phyloP scores from a whole-genome alignment of 805 yeast genomes.

The Ogataea glucozyma region DNA sequence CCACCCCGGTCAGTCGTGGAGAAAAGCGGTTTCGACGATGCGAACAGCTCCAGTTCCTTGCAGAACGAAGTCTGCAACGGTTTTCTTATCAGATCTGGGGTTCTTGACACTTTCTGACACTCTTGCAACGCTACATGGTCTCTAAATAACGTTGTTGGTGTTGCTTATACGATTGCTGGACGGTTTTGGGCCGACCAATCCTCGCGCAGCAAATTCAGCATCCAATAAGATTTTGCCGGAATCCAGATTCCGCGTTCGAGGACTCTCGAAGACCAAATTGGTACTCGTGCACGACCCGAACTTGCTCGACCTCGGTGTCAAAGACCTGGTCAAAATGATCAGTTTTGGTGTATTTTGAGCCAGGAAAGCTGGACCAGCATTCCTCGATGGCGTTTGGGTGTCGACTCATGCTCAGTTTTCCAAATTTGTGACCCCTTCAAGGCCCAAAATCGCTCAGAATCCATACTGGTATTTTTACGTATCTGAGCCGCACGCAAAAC shows the following conservation, averaged over 20 bases:
- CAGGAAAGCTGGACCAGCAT: not conserved
- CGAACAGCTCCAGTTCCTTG: slow-evolving; percentile 9
- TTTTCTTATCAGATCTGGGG: slow-evolving; percentile 8
- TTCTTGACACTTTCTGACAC: slow-evolving; percentile 1
- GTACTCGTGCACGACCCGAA: not conserved
- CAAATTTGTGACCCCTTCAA: not conserved
- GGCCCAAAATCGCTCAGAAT: not conserved
- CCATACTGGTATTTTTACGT: not conserved
- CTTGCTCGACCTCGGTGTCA: not conserved
- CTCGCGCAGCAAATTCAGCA: slow-evolving; percentile 5
- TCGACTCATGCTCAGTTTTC: too few species aligned
- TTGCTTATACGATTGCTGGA: not conserved
- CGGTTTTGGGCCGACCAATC: slow-evolving; percentile 2
- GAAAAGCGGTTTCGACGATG: slow-evolving; percentile 5
- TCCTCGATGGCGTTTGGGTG: too few species aligned
- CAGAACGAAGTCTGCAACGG: slow-evolving; percentile 6
- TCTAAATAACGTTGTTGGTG: not conserved
- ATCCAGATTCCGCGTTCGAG: slow-evolving; percentile 3
- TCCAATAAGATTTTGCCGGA: slow-evolving; percentile 7
- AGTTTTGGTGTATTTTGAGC: not conserved
- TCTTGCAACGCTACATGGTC: not conserved
- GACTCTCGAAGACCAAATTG: not conserved
- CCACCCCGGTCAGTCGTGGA: slow-evolving; percentile 9
- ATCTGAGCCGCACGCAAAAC: slow-evolving; percentile 13
- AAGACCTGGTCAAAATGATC: not conserved